Conservation (phyloP, 305 asterid genomes). For the Caryopteris hybrid region DNA sequence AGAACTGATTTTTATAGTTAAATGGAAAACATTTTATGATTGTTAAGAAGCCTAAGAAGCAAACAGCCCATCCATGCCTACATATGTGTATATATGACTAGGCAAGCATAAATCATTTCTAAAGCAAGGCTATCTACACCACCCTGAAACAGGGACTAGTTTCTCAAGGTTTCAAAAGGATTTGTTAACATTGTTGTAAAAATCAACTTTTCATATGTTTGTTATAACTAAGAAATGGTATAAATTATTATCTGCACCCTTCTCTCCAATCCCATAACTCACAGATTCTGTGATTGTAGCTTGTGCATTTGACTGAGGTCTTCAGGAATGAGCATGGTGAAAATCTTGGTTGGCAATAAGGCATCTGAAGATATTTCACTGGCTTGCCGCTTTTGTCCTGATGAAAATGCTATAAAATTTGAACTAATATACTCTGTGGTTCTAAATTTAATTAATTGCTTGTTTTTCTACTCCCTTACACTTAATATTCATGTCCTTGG, state of each 20-base stretch:
- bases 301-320: neutral
- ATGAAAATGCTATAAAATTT: neutral
- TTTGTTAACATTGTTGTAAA: neutral
- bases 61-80: neutral
- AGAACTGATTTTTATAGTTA: neutral
- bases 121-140: neutral
- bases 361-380: neutral
- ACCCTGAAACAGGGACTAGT: neutral
- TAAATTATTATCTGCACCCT: neutral
- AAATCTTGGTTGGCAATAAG: neutral
- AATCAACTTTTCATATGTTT: neutral
- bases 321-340: neutral
- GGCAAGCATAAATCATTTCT: neutral
- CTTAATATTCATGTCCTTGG: neutral
- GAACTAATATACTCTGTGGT: neutral
- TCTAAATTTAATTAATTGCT: too few relatives aligned
- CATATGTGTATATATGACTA: neutral
- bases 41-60: conserved; percentile 1
- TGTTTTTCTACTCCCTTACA: neutral
- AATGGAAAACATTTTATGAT: neutral
- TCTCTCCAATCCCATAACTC: neutral
- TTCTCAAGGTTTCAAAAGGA: neutral
- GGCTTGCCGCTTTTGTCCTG: neutral
- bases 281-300: neutral
- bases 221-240: neutral